Evolutionary conservation across 805 yeast genomes (phyloP), one percentile per base, ranked within the genome.

Genomic region (Metschnikowia kunwiensis): DNA sequence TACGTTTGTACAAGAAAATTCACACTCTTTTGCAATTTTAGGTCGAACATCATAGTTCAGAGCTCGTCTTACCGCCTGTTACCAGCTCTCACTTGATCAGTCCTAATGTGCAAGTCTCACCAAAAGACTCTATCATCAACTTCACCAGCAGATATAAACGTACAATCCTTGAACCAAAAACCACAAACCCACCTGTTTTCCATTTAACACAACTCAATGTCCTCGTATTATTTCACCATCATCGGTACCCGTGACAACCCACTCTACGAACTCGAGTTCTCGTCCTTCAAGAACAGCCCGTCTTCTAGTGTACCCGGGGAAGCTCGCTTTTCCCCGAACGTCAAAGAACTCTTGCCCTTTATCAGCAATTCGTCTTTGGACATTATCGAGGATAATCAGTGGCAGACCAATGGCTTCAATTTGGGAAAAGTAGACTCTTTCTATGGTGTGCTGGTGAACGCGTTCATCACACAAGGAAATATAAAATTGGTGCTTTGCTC

Each of bases 181-280:
- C n/a, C n/a, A n/a, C n/a, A n/a, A n/a, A n/a, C n/a, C n/a, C n/a
- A n/a, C n/a, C n/a, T n/a, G n/a, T n/a, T n/a, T n/a, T n/a, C n/a
- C n/a, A n/a, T n/a, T n/a, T n/a, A n/a, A n/a, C n/a, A n/a, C n/a
- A 24, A 10, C 9, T 19, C 22, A 38, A 57, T 44, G 48, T 79
- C 83, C 80, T 83, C 95, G n/a, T 86, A 82, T 63, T 89, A 88
- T 59, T 78, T 93, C 53, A 83, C 94, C 4, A 82, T 93, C 31
- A 77, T 93, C 27, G 97, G 97, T 12, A 82, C 89, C 1, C 74
- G 76, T 24, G 97, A 93, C 57, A 76, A 75, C 44, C 96, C 97
- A 0, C 54, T 93, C 2, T 93, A 88, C 50, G 96, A 89, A 54
- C 72, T 87, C 6, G 96, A 88, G 53, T 81, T 89, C 36, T 86